These are phyloP conservation scores for Solanum bukasovii DNA, from an alignment of 257 asterid species.

Conservation along the genomic window DNA sequence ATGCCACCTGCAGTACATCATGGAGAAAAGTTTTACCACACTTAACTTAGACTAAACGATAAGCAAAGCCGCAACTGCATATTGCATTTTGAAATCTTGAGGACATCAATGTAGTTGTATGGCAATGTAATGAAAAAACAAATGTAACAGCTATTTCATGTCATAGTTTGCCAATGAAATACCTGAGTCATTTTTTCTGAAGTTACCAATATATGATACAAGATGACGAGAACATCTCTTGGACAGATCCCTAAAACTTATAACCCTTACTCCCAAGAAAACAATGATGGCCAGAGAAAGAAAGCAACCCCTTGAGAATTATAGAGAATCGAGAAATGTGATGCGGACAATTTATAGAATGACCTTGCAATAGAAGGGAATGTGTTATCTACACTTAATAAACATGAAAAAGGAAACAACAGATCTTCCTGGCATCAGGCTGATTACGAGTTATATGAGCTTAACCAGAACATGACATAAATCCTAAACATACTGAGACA, in stretches of 20 bases:
- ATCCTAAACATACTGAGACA: neutral
- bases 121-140: neutral
- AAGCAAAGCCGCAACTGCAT: neutral
- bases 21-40: neutral
- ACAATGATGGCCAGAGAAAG: neutral
- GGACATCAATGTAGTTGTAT: neutral
- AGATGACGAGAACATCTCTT: neutral
- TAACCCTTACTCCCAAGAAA: neutral
- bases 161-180: neutral
- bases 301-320: neutral
- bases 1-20: conserved; percentile 48
- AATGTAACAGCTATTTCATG: neutral
- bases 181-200: neutral
- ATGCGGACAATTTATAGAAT: neutral
- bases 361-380: neutral
- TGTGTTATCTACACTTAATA: neutral
- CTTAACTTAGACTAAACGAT: neutral
- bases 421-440: neutral
- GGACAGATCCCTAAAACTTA: neutral
- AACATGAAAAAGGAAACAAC: neutral
- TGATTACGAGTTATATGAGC: neutral
- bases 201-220: neutral
- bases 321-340: neutral
- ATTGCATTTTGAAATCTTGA: neutral
- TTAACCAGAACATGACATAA: neutral